Conservation (phyloP, 176 grass and related monocot species). For the Oryza rufipogon region DNA sequence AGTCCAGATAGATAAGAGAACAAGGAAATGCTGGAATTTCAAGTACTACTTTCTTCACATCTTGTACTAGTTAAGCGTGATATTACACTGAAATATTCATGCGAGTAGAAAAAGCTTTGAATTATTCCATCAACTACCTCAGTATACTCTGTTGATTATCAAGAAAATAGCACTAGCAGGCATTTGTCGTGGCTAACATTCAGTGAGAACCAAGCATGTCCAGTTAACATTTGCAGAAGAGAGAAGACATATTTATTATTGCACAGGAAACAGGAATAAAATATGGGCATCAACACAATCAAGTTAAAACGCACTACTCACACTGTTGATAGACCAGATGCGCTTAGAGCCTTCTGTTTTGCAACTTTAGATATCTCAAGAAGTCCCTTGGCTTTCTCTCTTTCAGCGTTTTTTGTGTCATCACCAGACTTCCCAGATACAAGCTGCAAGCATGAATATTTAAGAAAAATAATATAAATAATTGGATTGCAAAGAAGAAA, state of each 20-base stretch:
- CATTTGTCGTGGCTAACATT: conserved; percentile 9
- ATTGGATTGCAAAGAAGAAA: conserved; percentile 7
- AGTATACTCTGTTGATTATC: conserved; percentile 8
- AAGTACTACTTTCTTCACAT: not conserved
- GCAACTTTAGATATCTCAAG: conserved; percentile 61
- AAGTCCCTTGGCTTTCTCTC: conserved; percentile 77
- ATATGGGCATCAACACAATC: conserved; percentile 19
- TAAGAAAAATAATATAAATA: not conserved
- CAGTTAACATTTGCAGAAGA: conserved; percentile 22
- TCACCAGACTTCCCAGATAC: conserved; percentile 84
- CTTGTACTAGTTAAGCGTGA: not conserved
- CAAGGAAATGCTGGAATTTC: not conserved
- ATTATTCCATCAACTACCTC: conserved; percentile 26
- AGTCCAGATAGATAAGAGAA: not conserved
- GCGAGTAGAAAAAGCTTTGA: not conserved
- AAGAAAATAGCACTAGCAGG: conserved; percentile 18
- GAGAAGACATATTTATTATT: conserved; percentile 16
- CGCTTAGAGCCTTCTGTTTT: conserved; percentile 60
- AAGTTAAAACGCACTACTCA: conserved; percentile 43
- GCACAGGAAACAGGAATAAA: conserved; percentile 9
- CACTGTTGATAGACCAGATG: conserved; percentile 53
- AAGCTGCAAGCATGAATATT: conserved; percentile 53
- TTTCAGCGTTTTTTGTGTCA: conserved; percentile 74
- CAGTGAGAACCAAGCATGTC: not conserved
- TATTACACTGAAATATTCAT: conserved; percentile 10